Percentiles rank a stretch among this genome's conserved stretches.
phyloP scores from a whole-genome alignment of 2,329 filamentous ascomycete species.

The Lasiodiplodia hormozganensis region DNA sequence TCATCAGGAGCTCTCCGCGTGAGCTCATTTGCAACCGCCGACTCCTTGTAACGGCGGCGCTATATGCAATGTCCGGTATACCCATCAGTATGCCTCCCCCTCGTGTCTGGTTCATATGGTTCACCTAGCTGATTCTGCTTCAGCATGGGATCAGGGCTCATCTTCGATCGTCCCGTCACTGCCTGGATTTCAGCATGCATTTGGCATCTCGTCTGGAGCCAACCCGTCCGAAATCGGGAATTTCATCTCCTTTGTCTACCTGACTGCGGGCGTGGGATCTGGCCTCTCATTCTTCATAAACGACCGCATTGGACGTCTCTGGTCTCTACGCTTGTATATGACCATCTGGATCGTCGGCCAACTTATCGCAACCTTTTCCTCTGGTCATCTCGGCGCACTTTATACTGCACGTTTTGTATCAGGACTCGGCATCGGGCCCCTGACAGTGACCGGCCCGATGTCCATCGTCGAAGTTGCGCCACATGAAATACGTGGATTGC shows the following conservation, averaged over 20 bases:
- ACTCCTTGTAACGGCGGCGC: slow-evolving; percentile 32
- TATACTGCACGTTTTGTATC: slow-evolving; percentile 48
- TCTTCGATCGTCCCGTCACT: slow-evolving; percentile 43
- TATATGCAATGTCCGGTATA: slow-evolving; percentile 34
- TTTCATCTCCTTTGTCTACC: slow-evolving; percentile 50
- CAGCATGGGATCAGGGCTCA: slow-evolving; percentile 46
- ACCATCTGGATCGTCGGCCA: slow-evolving; percentile 45
- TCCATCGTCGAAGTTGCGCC: slow-evolving; percentile 52
- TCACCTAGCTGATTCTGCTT: background rate
- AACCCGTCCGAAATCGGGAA: slow-evolving; percentile 40
- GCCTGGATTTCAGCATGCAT: slow-evolving; percentile 46
- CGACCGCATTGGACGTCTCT: slow-evolving; percentile 49
- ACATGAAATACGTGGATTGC: slow-evolving; percentile 48
- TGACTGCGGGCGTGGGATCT: slow-evolving; percentile 42
- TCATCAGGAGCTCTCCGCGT: slow-evolving; percentile 30
- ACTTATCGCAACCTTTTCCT: slow-evolving; percentile 41
- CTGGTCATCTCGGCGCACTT: slow-evolving; percentile 37
- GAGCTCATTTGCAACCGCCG: slow-evolving; percentile 32
- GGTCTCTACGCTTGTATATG: slow-evolving; percentile 50
- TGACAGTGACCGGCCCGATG: slow-evolving; percentile 49
- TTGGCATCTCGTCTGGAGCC: slow-evolving; percentile 42
- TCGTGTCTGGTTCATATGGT: background rate
- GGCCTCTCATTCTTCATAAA: slow-evolving; percentile 49
- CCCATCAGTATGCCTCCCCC: slow-evolving; percentile 30
- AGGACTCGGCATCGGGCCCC: slow-evolving; percentile 49